Percentiles rank a stretch among this genome's conserved stretches.
Evolutionary conservation across 768 basidiomycete genomes (phyloP).

Genomic region (Sistotremastrum niveocremeum): DNA sequence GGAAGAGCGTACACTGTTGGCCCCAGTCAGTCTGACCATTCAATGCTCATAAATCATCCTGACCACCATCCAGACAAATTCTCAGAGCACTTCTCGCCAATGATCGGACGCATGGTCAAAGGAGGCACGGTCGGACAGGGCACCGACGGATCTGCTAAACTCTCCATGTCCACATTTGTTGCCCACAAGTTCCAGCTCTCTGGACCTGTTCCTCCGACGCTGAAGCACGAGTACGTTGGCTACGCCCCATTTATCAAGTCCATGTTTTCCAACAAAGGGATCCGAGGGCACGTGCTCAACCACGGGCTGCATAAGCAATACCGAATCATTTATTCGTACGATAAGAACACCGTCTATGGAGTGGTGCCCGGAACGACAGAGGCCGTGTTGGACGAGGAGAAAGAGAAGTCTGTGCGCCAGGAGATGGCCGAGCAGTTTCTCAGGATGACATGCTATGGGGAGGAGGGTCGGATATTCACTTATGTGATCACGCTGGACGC

Average conservation of each 20-base stretch:
- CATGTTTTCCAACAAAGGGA: conserved; percentile 25
- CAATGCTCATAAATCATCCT: not conserved
- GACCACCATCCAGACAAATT: conserved; percentile 14
- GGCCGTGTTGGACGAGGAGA: conserved; percentile 8
- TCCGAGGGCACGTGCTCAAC: conserved; percentile 25
- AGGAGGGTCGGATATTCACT: conserved; percentile 29
- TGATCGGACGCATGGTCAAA: conserved; percentile 24
- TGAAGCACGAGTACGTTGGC: conserved; percentile 24
- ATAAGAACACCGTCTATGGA: conserved; percentile 24
- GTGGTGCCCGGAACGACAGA: conserved; percentile 6
- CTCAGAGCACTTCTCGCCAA: conserved; percentile 27
- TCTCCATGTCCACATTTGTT: conserved; percentile 23
- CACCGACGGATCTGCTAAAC: conserved; percentile 6
- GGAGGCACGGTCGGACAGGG: conserved; percentile 6
- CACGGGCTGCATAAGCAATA: conserved; percentile 28
- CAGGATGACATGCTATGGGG: conserved; percentile 27
- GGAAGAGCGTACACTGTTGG: conserved; percentile 26
- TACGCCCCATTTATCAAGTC: conserved; percentile 27
- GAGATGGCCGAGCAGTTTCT: conserved; percentile 25
- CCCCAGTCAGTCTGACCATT: conserved; percentile 16
- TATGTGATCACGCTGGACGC: conserved; percentile 32
- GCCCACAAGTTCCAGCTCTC: conserved; percentile 30
- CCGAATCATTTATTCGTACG: conserved; percentile 24
- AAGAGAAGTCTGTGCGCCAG: not conserved
- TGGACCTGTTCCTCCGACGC: conserved; percentile 27